Percentiles rank a stretch among this genome's conserved stretches.
These are phyloP conservation scores for Penstemon eatonii DNA, from an alignment of 257 asterid genomes.

Conservation along the genomic window DNA sequence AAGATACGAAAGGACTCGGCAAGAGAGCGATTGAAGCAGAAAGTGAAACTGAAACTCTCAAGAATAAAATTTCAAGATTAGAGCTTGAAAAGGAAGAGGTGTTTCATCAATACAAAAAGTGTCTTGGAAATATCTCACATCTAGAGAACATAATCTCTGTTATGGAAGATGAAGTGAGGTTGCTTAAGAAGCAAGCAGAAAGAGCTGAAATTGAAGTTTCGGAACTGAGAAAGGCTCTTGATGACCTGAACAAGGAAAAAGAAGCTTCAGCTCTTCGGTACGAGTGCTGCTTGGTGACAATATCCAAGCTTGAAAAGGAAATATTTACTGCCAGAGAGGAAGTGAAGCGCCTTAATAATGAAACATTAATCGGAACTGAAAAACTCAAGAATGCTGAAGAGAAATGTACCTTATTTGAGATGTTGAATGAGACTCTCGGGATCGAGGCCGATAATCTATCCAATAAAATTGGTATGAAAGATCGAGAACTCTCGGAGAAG, in stretches of 20 bases:
- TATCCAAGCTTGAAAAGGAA: slow-evolving; percentile 64
- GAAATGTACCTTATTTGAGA: slow-evolving; percentile 54
- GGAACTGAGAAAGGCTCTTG: slow-evolving; percentile 49
- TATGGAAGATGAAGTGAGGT: slow-evolving; percentile 45
- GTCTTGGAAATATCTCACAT: slow-evolving; percentile 53
- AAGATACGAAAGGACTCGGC: slow-evolving; percentile 45
- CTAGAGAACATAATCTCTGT: slow-evolving; percentile 50
- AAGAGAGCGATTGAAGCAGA: slow-evolving; percentile 52
- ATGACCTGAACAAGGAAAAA: slow-evolving; percentile 58
- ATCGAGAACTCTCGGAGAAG: slow-evolving; percentile 67
- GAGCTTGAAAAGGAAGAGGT: slow-evolving; percentile 57
- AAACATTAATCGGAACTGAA: slow-evolving; percentile 43
- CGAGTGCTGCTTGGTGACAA: slow-evolving; percentile 59
- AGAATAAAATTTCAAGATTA: slow-evolving; percentile 52
- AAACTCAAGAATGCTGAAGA: slow-evolving; percentile 59
- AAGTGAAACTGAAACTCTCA: slow-evolving; percentile 45
- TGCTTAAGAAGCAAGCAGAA: slow-evolving; percentile 54
- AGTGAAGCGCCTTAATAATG: slow-evolving; percentile 56
- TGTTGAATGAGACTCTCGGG: slow-evolving; percentile 58
- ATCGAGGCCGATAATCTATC: slow-evolving; percentile 71
- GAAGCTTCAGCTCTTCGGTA: slow-evolving; percentile 63
- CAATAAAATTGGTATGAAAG: slow-evolving; percentile 66
- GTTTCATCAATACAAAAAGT: slow-evolving; percentile 36
- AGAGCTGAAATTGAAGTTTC: slow-evolving; percentile 63
- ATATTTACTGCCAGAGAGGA: slow-evolving; percentile 51